Percentiles rank a stretch among this genome's conserved stretches.
Evolutionary conservation across 129 eudicot species (phyloP).

Genomic region (Chrysanthemum makinoi): DNA sequence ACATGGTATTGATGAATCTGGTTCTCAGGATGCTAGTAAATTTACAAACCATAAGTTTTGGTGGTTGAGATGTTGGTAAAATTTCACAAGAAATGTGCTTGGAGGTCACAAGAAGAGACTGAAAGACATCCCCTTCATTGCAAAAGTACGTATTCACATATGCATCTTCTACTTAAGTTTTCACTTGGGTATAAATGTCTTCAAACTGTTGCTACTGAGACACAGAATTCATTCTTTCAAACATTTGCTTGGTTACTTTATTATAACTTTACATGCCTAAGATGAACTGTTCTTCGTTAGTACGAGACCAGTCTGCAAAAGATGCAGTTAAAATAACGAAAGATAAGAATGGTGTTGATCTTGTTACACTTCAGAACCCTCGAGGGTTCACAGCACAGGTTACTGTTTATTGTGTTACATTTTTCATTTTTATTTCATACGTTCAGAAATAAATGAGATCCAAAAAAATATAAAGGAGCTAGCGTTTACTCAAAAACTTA

Average conservation of each 20-base stretch:
- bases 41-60: slow-evolving; percentile 18
- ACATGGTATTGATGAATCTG: neutral
- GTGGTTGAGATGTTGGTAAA: slow-evolving; percentile 41
- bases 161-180: slow-evolving; percentile 16
- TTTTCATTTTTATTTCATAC: neutral
- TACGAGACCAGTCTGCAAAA: slow-evolving; percentile 27
- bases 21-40: neutral
- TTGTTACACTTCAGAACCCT: slow-evolving; percentile 55
- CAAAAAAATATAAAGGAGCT: neutral
- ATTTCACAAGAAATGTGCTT: slow-evolving; percentile 34
- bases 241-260: slow-evolving; percentile 2
- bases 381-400: slow-evolving; percentile 74
- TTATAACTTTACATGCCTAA: neutral
- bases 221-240: neutral
- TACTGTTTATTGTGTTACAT: neutral
- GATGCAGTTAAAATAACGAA: slow-evolving; percentile 37
- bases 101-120: slow-evolving; percentile 28
- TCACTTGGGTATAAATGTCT: slow-evolving; percentile 6
- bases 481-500: neutral
- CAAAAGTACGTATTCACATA: slow-evolving; percentile 31
- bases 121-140: slow-evolving; percentile 26
- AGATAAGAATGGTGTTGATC: slow-evolving; percentile 69
- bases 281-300: slow-evolving; percentile 23
- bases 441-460: neutral
- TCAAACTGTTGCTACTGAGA: slow-evolving; percentile 5